Evolutionary conservation across 2,329 filamentous ascomycete genomes (phyloP).

Genomic region (Chalaropsis thielavioides): DNA sequence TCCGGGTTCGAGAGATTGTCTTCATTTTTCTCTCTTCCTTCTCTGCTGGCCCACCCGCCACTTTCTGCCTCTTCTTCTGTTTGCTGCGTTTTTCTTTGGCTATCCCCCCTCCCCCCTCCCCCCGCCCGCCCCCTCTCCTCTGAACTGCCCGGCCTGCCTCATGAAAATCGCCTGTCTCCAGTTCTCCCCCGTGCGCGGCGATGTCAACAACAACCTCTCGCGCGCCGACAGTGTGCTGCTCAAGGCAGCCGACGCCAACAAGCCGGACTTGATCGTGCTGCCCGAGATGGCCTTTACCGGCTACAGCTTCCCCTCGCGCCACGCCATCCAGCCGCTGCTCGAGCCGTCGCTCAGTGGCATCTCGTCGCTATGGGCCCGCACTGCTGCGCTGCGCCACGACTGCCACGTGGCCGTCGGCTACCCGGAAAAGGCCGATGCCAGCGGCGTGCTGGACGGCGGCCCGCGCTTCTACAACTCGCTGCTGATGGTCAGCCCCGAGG

Average conservation of each 20-base stretch:
- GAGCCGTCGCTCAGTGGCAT: conserved; percentile 53
- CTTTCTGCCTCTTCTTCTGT: not conserved
- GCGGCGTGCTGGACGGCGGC: conserved; percentile 33
- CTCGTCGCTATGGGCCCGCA: conserved; percentile 56
- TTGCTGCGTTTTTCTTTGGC: not conserved
- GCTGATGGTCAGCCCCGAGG: conserved; percentile 42
- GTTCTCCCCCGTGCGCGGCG: conserved; percentile 56
- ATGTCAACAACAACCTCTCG: conserved; percentile 54
- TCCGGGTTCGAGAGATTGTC: too few relatives aligned
- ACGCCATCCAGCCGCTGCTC: conserved; percentile 53
- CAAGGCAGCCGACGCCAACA: conserved; percentile 12
- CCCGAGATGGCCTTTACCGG: conserved; percentile 66
- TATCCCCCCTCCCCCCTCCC: not conserved
- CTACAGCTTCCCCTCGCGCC: conserved; percentile 61
- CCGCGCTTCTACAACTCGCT: conserved; percentile 42
- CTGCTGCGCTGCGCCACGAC: conserved; percentile 48
- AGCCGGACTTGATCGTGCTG: conserved; percentile 50
- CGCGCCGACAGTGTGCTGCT: conserved; percentile 53
- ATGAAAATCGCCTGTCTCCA: conserved; percentile 60
- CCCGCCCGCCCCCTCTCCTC: not conserved
- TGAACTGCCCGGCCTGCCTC: not conserved
- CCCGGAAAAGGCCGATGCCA: conserved; percentile 49
- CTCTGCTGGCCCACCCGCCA: not conserved
- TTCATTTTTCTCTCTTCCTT: not conserved
- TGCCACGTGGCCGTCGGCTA: conserved; percentile 61